A percentile compares a stretch with the other conserved stretches of the same genome.
phyloP scores from a whole-genome alignment of 768 basidiomycete genomes.

The Mycena belliarum region DNA sequence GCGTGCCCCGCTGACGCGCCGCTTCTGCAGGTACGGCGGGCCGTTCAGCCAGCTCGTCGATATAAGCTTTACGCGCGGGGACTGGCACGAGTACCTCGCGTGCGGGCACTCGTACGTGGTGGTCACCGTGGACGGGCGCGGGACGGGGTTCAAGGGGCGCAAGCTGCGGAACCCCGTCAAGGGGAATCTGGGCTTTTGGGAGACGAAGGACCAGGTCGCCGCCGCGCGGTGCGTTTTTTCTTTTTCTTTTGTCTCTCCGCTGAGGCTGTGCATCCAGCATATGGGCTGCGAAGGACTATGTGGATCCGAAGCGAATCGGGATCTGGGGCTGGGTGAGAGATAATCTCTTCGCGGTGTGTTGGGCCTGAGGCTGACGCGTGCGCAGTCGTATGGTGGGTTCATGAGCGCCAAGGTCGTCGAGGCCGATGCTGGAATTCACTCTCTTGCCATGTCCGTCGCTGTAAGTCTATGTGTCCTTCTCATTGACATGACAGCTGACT shows the following conservation, averaged over 20 bases:
- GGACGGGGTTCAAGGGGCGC: slow-evolving; percentile 90
- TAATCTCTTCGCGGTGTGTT: background rate
- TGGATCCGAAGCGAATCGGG: slow-evolving; percentile 86
- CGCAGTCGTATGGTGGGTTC: slow-evolving; percentile 92
- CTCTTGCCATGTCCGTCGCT: slow-evolving; percentile 88
- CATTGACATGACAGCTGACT: slow-evolving; percentile 8
- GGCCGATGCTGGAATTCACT: slow-evolving; percentile 86
- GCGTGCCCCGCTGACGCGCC: slow-evolving; percentile 2
- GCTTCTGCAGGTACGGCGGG: slow-evolving; percentile 74
- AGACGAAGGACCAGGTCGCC: slow-evolving; percentile 86
- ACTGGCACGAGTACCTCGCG: slow-evolving; percentile 89
- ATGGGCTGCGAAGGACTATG: slow-evolving; percentile 86
- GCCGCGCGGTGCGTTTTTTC: slow-evolving; percentile 68
- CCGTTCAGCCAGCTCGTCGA: slow-evolving; percentile 82
- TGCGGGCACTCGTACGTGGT: slow-evolving; percentile 82
- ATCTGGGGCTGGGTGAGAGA: slow-evolving; percentile 94
- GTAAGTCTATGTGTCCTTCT: slow-evolving; percentile 44
- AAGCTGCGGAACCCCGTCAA: slow-evolving; percentile 85
- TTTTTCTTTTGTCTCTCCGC: too few relatives aligned
- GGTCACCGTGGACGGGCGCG: slow-evolving; percentile 89
- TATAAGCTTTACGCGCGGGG: slow-evolving; percentile 56
- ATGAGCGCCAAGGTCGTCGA: slow-evolving; percentile 94
- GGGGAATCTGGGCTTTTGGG: slow-evolving; percentile 84
- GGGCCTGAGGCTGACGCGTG: background rate
- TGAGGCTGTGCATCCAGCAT: slow-evolving; percentile 52